phyloP scores from a whole-genome alignment of 2,329 filamentous ascomycete species.

The Dothidotthia symphoricarpi region DNA sequence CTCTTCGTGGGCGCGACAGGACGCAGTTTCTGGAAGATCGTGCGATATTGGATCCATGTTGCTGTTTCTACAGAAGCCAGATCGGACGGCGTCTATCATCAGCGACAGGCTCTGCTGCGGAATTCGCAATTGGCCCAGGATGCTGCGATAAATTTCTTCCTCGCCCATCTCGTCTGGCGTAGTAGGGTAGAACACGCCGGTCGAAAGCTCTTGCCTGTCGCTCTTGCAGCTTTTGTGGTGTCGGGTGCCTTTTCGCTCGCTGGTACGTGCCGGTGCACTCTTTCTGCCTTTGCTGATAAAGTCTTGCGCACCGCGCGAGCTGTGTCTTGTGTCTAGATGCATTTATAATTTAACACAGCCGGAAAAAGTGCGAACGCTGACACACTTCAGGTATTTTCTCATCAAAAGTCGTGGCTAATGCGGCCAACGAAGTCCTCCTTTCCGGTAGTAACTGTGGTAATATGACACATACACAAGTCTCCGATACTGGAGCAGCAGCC shows the following conservation, averaged over 20 bases:
- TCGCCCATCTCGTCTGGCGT: slow-evolving; percentile 1
- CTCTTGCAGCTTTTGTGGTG: slow-evolving; percentile 5
- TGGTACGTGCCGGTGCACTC: not conserved
- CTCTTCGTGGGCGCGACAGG: slow-evolving; percentile 13
- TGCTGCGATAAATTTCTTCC: slow-evolving; percentile 5
- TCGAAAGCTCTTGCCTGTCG: slow-evolving; percentile 15
- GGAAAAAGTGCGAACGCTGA: not conserved
- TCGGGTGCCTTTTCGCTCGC: not conserved
- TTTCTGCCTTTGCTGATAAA: no score
- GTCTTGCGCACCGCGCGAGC: no score
- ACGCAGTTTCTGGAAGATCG: slow-evolving; percentile 16
- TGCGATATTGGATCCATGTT: slow-evolving; percentile 10
- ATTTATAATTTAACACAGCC: no score
- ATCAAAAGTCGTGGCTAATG: slow-evolving; percentile 27
- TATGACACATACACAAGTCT: not conserved
- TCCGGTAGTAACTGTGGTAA: slow-evolving; percentile 18
- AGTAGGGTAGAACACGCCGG: not conserved
- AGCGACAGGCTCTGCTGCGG: slow-evolving; percentile 35
- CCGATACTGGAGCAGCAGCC: not conserved
- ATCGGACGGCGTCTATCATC: slow-evolving; percentile 32
- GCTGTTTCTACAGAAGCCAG: slow-evolving; percentile 1
- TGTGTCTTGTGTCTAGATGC: no score
- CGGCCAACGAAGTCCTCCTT: slow-evolving; percentile 33
- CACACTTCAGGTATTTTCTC: slow-evolving; percentile 27
- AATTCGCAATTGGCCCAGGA: slow-evolving; percentile 21